Evolutionary conservation across 176 grass and related monocot species (phyloP).

Genomic region (Secale cereale): DNA sequence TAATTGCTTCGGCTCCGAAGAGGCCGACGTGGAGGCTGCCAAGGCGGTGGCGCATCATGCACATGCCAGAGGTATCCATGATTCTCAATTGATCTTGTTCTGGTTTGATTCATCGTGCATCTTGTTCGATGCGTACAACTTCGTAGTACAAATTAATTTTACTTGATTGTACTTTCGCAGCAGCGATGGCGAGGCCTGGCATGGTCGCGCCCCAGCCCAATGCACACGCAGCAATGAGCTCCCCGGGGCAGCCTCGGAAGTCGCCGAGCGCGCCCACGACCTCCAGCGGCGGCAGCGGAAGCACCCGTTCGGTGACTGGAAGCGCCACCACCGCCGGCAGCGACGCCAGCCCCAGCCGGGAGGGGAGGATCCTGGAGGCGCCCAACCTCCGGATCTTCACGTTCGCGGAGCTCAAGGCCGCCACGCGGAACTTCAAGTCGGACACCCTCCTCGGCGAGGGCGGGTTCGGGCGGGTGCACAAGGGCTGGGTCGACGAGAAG

Average conservation of each 20-base stretch:
- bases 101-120: neutral
- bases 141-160: too few relatives aligned
- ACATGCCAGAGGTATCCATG: constrained; percentile 31
- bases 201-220: constrained; percentile 24
- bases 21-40: constrained; percentile 20
- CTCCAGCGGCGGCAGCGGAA: neutral
- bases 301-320: neutral
- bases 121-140: neutral
- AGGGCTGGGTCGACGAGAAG: constrained; percentile 67
- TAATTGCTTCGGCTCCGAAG: constrained; percentile 46
- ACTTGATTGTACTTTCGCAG: too few relatives aligned
- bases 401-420: constrained; percentile 61
- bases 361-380: constrained; percentile 62
- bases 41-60: constrained; percentile 33
- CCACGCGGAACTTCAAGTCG: constrained; percentile 54
- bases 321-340: neutral
- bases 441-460: constrained; percentile 70
- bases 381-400: constrained; percentile 73
- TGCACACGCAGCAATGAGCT: neutral
- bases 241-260: constrained; percentile 7
- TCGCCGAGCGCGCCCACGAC: neutral
- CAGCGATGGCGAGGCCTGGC: constrained; percentile 35
- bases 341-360: neutral
- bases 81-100: neutral
- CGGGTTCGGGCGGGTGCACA: constrained; percentile 69